Conservation (phyloP, 129 eudicot genomes). For the Rutidosis leptorrhynchoides region DNA sequence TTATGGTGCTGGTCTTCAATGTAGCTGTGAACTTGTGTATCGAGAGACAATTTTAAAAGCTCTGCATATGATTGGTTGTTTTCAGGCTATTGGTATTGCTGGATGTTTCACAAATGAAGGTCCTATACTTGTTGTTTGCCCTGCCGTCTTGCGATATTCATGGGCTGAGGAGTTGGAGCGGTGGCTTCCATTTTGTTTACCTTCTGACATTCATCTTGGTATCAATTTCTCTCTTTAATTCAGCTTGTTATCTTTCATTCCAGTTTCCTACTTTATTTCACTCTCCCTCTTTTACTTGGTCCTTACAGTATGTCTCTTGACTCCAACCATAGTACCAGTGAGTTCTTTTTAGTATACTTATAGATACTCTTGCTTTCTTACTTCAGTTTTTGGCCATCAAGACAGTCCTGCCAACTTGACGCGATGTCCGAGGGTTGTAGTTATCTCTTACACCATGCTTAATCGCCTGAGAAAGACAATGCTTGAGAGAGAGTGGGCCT, state of each 20-base stretch:
- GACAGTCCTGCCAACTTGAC: slow-evolving; percentile 66
- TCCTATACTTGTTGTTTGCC: slow-evolving; percentile 81
- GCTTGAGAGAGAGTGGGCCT: slow-evolving; percentile 59
- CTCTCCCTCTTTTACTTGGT: too few species aligned
- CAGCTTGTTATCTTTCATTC: slow-evolving; percentile 8
- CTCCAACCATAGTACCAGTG: too few species aligned
- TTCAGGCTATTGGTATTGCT: slow-evolving; percentile 89
- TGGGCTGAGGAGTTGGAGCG: slow-evolving; percentile 99
- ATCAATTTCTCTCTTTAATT: slow-evolving; percentile 19
- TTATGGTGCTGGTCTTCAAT: too few species aligned
- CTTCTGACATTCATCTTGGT: slow-evolving; percentile 94
- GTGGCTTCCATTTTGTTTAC: slow-evolving; percentile 92
- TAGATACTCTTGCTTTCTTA: too few species aligned
- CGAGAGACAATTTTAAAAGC: too few species aligned
- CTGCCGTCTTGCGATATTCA: slow-evolving; percentile 80
- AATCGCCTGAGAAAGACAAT: slow-evolving; percentile 62
- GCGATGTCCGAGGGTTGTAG: slow-evolving; percentile 74
- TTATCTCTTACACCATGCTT: slow-evolving; percentile 93
- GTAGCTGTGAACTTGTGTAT: too few species aligned
- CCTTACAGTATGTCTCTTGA: background rate
- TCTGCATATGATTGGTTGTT: too few species aligned
- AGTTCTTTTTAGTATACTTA: too few species aligned
- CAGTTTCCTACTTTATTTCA: too few species aligned
- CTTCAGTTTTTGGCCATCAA: slow-evolving; percentile 77
- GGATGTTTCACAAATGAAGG: slow-evolving; percentile 85